Percentiles rank a stretch among this genome's conserved stretches.
These are phyloP conservation scores for Millerago galiae DNA, from an alignment of 805 yeast species.

Conservation along the genomic window DNA sequence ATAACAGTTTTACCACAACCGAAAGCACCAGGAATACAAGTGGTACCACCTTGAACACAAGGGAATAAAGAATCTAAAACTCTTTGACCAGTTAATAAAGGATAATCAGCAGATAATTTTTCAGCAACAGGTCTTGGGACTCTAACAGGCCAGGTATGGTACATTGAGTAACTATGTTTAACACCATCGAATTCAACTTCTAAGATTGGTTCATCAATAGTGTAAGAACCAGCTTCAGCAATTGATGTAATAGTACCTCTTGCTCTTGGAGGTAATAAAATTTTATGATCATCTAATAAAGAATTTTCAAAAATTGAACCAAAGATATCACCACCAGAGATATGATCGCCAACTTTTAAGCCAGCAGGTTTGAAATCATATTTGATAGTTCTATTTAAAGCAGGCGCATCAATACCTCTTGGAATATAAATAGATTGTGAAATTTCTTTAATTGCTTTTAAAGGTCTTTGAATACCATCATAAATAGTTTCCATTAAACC, in stretches of 20 bases:
- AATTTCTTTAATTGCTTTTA: slow-evolving; percentile 81
- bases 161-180: slow-evolving; percentile 78
- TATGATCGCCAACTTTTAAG: slow-evolving; percentile 90
- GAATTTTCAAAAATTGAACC: slow-evolving; percentile 95
- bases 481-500: slow-evolving; percentile 99
- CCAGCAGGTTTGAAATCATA: slow-evolving; percentile 83
- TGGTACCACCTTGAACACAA: slow-evolving; percentile 99
- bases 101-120: slow-evolving; percentile 88
- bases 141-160: slow-evolving; percentile 99
- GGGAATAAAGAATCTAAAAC: slow-evolving; percentile 97
- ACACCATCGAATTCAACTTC: slow-evolving; percentile 95
- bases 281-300: slow-evolving; percentile 84
- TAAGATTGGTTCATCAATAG: slow-evolving; percentile 80
- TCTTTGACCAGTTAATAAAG: slow-evolving; percentile 97
- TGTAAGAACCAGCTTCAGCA: slow-evolving; percentile 87
- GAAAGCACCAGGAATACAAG: slow-evolving; percentile 99
- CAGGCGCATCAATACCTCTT: slow-evolving; percentile 96
- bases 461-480: slow-evolving; percentile 99
- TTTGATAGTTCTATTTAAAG: slow-evolving; percentile 73
- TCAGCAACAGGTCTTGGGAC: slow-evolving; percentile 98
- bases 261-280: slow-evolving; percentile 95
- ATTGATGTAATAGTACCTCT: slow-evolving; percentile 92
- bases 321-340: slow-evolving; percentile 96
- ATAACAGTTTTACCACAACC: slow-evolving; percentile 99
- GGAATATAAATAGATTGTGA: slow-evolving; percentile 95